Evolutionary conservation across 768 basidiomycete species (phyloP).

Genomic region (Tubosaeta brunneosetosa): DNA sequence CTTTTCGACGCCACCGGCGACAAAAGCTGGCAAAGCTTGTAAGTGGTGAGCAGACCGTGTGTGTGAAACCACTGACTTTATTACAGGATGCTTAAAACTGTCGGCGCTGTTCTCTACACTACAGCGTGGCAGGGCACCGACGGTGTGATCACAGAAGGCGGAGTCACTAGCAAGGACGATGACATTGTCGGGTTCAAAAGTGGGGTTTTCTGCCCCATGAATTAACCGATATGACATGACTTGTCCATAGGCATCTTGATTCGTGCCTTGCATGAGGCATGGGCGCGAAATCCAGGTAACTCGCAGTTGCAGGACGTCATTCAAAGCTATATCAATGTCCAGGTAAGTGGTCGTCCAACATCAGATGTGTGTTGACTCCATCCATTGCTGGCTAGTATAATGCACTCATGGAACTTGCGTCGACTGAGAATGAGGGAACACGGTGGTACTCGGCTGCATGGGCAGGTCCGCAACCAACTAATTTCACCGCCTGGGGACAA

Average conservation of each 20-base stretch:
- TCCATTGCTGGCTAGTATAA: neutral
- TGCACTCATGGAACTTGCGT: slow-evolving; percentile 9
- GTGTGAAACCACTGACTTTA: neutral
- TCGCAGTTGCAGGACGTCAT: slow-evolving; percentile 37
- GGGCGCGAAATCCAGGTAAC: slow-evolving; percentile 35
- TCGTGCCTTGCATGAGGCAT: slow-evolving; percentile 45
- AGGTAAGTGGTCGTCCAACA: slow-evolving; percentile 29
- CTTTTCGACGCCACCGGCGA: slow-evolving; percentile 41
- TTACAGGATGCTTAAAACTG: slow-evolving; percentile 34
- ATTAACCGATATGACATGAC: neutral
- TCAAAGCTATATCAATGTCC: slow-evolving; percentile 48
- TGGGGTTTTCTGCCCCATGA: slow-evolving; percentile 7
- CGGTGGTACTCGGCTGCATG: slow-evolving; percentile 11
- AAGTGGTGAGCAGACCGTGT: slow-evolving; percentile 8
- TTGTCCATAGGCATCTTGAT: slow-evolving; percentile 37
- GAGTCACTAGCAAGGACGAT: slow-evolving; percentile 29
- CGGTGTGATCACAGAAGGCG: slow-evolving; percentile 51
- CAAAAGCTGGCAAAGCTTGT: slow-evolving; percentile 40
- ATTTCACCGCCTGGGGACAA: slow-evolving; percentile 7
- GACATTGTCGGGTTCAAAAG: slow-evolving; percentile 53
- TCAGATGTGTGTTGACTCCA: no score
- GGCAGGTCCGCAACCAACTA: slow-evolving; percentile 5
- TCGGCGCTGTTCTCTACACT: slow-evolving; percentile 41
- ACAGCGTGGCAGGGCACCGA: slow-evolving; percentile 44
- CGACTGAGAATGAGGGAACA: neutral